A percentile compares a stretch with the other conserved stretches of the same genome.
phyloP scores from a whole-genome alignment of 2,329 filamentous ascomycete species.

The Cercospora zeina region DNA sequence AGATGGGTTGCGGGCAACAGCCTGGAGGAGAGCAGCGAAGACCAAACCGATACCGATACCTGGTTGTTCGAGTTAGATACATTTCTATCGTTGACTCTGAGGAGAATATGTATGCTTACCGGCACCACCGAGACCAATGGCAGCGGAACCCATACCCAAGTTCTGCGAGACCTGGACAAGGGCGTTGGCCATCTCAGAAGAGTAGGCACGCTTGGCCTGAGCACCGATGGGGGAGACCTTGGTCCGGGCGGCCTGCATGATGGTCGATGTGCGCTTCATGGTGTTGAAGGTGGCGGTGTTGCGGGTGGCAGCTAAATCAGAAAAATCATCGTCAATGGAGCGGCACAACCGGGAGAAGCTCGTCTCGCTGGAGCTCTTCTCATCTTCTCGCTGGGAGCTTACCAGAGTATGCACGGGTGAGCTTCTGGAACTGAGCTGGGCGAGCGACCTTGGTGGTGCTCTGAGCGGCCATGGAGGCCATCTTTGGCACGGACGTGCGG shows the following conservation, averaged over 20 bases:
- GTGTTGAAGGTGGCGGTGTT: slow-evolving; percentile 65
- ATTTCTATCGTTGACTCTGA: neutral
- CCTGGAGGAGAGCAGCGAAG: slow-evolving; percentile 84
- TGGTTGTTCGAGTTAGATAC: neutral
- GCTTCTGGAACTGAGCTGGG: slow-evolving; percentile 61
- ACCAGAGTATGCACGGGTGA: slow-evolving; percentile 69
- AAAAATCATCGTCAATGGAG: slow-evolving; percentile 24
- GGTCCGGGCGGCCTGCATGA: slow-evolving; percentile 38
- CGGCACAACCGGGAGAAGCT: slow-evolving; percentile 20
- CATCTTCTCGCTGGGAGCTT: slow-evolving; percentile 41
- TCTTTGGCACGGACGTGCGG: slow-evolving; percentile 74
- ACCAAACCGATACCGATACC: slow-evolving; percentile 96
- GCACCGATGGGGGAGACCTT: slow-evolving; percentile 50
- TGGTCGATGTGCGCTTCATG: slow-evolving; percentile 69
- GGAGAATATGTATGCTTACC: slow-evolving; percentile 15
- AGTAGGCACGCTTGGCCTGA: slow-evolving; percentile 65
- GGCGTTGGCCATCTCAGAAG: slow-evolving; percentile 82
- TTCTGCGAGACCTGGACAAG: slow-evolving; percentile 83
- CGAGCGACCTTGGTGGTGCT: slow-evolving; percentile 77
- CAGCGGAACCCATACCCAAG: slow-evolving; percentile 76
- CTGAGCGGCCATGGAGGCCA: slow-evolving; percentile 65
- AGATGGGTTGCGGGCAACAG: slow-evolving; percentile 90
- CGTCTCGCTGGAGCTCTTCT: slow-evolving; percentile 15
- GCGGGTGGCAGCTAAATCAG: slow-evolving; percentile 37
- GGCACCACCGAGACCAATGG: slow-evolving; percentile 70